Evolutionary conservation across 345 rosid species (phyloP).

Genomic region (Balakata baccata): DNA sequence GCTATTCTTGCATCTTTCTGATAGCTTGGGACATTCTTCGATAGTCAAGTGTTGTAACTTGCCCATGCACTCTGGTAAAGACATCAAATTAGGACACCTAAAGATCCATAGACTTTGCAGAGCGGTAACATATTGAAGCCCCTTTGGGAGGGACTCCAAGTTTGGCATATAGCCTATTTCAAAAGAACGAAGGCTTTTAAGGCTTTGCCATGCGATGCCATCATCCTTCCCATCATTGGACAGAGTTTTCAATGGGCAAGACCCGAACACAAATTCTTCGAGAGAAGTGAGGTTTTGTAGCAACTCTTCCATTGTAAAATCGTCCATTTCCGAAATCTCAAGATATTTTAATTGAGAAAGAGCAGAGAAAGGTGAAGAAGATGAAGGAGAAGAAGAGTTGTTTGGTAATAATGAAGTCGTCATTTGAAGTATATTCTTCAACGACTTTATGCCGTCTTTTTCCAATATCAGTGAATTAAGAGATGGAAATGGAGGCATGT

Average conservation of each 20-base stretch:
- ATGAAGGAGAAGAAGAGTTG: slow-evolving; percentile 11
- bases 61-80: slow-evolving; percentile 12
- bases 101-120: neutral
- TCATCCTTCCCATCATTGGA: neutral
- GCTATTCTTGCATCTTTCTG: neutral
- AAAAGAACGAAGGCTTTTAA: neutral
- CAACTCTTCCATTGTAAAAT: neutral
- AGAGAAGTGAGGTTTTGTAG: slow-evolving; percentile 17
- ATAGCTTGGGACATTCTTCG: neutral
- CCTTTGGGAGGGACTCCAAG: slow-evolving; percentile 11
- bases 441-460: neutral
- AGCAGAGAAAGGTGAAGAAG: neutral
- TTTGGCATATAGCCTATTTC: neutral
- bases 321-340: neutral
- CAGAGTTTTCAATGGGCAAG: neutral
- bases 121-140: slow-evolving; percentile 8
- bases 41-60: neutral
- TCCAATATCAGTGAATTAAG: neutral
- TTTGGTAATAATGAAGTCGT: neutral
- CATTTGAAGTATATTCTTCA: neutral
- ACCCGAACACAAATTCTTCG: neutral
- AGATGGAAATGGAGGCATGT: slow-evolving; percentile 18
- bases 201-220: neutral
- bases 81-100: neutral
- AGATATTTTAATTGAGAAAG: neutral